Percentiles rank a stretch among this genome's conserved stretches.
Evolutionary conservation across 2,329 filamentous ascomycete genomes (phyloP).

Genomic region (Phaeoacremonium minimum): DNA sequence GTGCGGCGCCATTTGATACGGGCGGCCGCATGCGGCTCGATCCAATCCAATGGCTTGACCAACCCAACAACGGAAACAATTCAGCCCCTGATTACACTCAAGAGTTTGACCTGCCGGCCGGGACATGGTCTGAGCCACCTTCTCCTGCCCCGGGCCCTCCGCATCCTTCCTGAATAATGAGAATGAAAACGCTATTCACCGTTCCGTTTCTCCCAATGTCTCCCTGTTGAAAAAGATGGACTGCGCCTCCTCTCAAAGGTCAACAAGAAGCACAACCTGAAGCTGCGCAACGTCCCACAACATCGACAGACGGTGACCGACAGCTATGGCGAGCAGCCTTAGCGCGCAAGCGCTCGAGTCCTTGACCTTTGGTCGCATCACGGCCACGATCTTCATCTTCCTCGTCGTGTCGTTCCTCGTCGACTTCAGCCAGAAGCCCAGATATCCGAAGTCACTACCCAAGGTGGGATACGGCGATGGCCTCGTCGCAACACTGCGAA

Average conservation of each 20-base stretch:
- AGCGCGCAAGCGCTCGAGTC: constrained; percentile 19
- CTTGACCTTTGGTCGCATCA: constrained; percentile 23
- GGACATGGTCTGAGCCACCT: background rate
- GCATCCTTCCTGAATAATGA: too few relatives aligned
- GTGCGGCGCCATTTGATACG: too few relatives aligned
- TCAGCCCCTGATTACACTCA: background rate
- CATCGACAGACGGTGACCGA: background rate
- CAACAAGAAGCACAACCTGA: too few relatives aligned
- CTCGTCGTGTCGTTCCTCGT: constrained; percentile 30
- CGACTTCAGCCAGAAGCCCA: constrained; percentile 32
- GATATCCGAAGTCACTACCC: constrained; percentile 32
- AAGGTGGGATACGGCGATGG: constrained; percentile 33
- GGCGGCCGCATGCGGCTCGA: too few relatives aligned
- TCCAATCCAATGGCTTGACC: too few relatives aligned
- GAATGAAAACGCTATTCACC: too few relatives aligned
- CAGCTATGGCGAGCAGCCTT: constrained; percentile 6
- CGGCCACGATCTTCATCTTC: constrained; percentile 22
- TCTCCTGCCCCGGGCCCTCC: too few relatives aligned
- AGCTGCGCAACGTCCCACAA: background rate
- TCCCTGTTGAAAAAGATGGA: too few relatives aligned
- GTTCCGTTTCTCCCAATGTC: too few relatives aligned
- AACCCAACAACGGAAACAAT: too few relatives aligned
- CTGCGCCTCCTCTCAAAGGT: background rate
- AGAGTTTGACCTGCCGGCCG: background rate
- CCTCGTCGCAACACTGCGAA: constrained; percentile 29